A percentile compares a stretch with the other conserved stretches of the same genome.
Conservation (phyloP, 2,329 filamentous ascomycete species). For the Colletotrichum sojae region DNA sequence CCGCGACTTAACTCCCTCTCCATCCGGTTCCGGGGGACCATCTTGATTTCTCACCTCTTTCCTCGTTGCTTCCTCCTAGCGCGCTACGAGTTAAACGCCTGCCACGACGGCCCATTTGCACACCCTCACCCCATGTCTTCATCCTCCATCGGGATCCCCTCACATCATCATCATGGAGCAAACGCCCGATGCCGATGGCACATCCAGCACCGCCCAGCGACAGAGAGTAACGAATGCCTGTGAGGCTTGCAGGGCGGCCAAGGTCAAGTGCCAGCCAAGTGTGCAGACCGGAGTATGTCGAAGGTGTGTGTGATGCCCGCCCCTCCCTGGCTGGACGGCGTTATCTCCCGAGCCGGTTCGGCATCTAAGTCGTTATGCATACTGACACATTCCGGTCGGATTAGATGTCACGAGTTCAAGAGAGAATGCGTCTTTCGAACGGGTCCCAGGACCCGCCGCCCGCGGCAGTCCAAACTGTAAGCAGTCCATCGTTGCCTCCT, state of each 20-base stretch:
- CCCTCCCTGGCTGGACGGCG: conserved; percentile 2
- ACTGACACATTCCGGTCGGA: conserved; percentile 15
- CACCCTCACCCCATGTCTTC: neutral
- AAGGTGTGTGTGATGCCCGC: conserved; percentile 54
- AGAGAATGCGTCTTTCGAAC: conserved; percentile 67
- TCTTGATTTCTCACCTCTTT: conserved; percentile 2
- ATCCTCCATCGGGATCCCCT: neutral
- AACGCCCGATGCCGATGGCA: conserved; percentile 14
- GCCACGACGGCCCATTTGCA: neutral
- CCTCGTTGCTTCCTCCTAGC: neutral
- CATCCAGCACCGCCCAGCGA: conserved; percentile 10
- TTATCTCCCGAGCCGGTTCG: conserved; percentile 23
- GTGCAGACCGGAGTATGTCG: conserved; percentile 64
- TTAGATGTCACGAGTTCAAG: conserved; percentile 66
- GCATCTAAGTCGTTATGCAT: conserved; percentile 29
- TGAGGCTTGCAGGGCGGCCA: conserved; percentile 67
- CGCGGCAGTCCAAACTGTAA: conserved; percentile 60
- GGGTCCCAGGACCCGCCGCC: conserved; percentile 64
- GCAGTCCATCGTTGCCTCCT: conserved; percentile 42
- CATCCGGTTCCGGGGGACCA: conserved; percentile 14
- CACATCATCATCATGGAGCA: conserved; percentile 14
- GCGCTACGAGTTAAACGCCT: neutral
- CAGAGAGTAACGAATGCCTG: conserved; percentile 58
- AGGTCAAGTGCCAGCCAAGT: conserved; percentile 67
- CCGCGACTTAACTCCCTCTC: neutral